These are phyloP conservation scores for Chrysanthemum seticuspe DNA, from an alignment of 129 eudicot genomes.

Conservation along the genomic window DNA sequence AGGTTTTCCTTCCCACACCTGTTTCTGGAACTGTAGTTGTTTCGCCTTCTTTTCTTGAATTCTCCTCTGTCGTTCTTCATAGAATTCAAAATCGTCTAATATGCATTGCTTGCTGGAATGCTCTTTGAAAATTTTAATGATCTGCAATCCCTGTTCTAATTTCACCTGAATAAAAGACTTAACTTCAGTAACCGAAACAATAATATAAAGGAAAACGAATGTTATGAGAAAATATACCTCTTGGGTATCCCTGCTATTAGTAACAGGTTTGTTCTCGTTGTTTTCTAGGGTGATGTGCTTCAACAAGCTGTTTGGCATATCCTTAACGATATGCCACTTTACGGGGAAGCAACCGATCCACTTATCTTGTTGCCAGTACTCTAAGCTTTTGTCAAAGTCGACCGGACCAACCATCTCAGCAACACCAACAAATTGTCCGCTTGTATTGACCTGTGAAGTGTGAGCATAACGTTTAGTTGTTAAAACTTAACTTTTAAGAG, in stretches of 20 bases:
- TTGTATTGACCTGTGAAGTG: slow-evolving; percentile 59
- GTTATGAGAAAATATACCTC: slow-evolving; percentile 41
- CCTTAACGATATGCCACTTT: slow-evolving; percentile 95
- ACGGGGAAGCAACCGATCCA: slow-evolving; percentile 93
- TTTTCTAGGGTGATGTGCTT: slow-evolving; percentile 84
- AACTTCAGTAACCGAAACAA: not conserved
- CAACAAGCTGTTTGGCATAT: slow-evolving; percentile 72
- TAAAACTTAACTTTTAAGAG: not conserved
- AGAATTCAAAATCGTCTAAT: slow-evolving; percentile 82
- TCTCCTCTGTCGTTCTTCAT: slow-evolving; percentile 66
- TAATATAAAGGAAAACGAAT: not conserved
- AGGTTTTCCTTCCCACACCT: slow-evolving; percentile 71
- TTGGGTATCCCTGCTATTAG: slow-evolving; percentile 88
- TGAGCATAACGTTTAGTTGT: not conserved
- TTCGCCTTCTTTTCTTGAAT: slow-evolving; percentile 81
- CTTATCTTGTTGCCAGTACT: slow-evolving; percentile 91
- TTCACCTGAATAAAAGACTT: slow-evolving; percentile 45
- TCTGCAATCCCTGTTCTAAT: slow-evolving; percentile 67
- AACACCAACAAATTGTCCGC: slow-evolving; percentile 89
- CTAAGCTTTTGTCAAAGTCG: slow-evolving; percentile 75
- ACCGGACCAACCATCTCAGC: slow-evolving; percentile 88
- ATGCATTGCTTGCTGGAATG: slow-evolving; percentile 68
- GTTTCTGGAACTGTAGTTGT: slow-evolving; percentile 65
- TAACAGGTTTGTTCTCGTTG: slow-evolving; percentile 83
- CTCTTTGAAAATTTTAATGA: slow-evolving; percentile 67